Conservation (phyloP, 208 protist species). For the Jaenimonas drosophilae region DNA sequence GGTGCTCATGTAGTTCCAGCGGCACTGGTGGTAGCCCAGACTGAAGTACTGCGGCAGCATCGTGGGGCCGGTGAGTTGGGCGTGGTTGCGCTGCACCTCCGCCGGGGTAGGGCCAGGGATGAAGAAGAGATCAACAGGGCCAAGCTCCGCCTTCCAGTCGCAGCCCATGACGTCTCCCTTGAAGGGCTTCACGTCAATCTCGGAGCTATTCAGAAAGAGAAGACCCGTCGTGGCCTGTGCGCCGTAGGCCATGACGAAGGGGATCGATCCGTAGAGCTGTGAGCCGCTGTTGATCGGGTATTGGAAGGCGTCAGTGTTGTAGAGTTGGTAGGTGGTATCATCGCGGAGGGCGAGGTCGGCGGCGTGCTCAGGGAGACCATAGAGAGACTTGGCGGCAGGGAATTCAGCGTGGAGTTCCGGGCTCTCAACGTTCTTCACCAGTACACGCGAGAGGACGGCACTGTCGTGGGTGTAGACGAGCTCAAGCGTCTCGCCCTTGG, state of each 20-base stretch:
- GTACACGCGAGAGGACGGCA: too few relatives aligned
- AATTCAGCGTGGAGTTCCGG: constrained; percentile 31
- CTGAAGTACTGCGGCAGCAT: constrained; percentile 94
- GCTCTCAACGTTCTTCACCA: too few relatives aligned
- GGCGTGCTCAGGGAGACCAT: constrained; percentile 95
- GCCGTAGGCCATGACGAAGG: constrained; percentile 91
- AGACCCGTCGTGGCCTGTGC: constrained; percentile 51
- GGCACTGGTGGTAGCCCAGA: constrained; percentile 97
- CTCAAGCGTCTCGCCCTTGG: too few relatives aligned
- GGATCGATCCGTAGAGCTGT: constrained; percentile 95
- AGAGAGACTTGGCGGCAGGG: constrained; percentile 67
- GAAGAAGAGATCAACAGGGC: constrained; percentile 95
- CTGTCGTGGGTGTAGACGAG: constrained; percentile 12
- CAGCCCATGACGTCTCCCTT: constrained; percentile 40
- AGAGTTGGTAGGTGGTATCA: constrained; percentile 89
- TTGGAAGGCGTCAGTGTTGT: constrained; percentile 97
- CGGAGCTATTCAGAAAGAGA: constrained; percentile 94
- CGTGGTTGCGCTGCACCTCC: constrained; percentile 90
- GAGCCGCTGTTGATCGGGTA: constrained; percentile 93
- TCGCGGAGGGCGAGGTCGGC: constrained; percentile 75
- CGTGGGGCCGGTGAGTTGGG: constrained; percentile 88
- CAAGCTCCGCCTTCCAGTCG: constrained; percentile 90
- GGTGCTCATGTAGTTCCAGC: constrained; percentile 96
- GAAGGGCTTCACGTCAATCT: constrained; percentile 77
- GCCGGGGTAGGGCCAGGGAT: constrained; percentile 86